These are phyloP conservation scores for Flaveria floridana DNA, from an alignment of 140 eudicot genomes.

Conservation along the genomic window DNA sequence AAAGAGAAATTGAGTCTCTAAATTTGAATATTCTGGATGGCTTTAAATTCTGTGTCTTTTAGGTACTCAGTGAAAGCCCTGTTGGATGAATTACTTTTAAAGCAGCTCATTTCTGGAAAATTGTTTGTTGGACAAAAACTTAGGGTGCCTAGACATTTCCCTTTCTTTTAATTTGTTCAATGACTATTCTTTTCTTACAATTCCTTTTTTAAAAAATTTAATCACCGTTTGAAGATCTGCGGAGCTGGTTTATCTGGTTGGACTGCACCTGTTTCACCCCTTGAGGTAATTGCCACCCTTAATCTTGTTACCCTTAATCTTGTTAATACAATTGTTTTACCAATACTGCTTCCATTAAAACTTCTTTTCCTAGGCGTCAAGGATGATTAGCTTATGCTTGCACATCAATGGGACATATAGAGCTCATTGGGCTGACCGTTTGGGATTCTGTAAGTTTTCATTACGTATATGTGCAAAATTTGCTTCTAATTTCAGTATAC, in stretches of 20 bases:
- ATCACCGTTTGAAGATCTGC: constrained; percentile 60
- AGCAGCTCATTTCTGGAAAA: constrained; percentile 60
- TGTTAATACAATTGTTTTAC: not conserved
- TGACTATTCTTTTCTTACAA: not conserved
- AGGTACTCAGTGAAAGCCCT: constrained; percentile 77
- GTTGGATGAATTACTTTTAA: constrained; percentile 66
- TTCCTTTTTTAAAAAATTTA: constrained; percentile 27
- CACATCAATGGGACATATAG: constrained; percentile 92
- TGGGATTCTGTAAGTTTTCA: constrained; percentile 80
- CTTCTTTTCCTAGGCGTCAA: constrained; percentile 51
- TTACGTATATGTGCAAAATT: constrained; percentile 10
- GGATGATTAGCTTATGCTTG: constrained; percentile 51
- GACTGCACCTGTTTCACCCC: constrained; percentile 87
- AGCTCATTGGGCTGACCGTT: constrained; percentile 92
- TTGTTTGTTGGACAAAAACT: constrained; percentile 90
- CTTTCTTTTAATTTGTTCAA: constrained; percentile 15
- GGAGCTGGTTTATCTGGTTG: constrained; percentile 86
- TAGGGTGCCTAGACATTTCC: constrained; percentile 44
- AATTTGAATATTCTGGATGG: constrained; percentile 17
- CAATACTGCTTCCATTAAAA: not conserved
- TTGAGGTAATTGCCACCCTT: constrained; percentile 51
- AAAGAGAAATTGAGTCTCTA: constrained; percentile 27
- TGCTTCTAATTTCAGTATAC: constrained; percentile 18
- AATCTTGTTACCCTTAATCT: constrained; percentile 14
- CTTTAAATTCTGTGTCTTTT: constrained; percentile 24